These are phyloP conservation scores for Lasiosphaeria hispida DNA, from an alignment of 495 filamentous ascomycete genomes.

Conservation along the genomic window DNA sequence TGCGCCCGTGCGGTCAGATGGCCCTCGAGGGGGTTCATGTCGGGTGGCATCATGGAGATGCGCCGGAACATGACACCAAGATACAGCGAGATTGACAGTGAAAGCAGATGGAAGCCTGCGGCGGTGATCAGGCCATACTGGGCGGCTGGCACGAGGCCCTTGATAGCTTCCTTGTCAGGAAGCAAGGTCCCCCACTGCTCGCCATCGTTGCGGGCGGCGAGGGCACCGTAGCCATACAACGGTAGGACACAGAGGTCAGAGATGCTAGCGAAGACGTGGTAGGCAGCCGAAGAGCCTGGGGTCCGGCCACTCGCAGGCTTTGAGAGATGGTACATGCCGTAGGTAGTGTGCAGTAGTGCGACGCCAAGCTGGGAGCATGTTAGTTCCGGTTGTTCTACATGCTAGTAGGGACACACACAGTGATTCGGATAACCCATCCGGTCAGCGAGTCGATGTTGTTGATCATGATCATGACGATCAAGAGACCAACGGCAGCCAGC, in stretches of 20 bases:
- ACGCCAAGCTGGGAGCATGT: slow-evolving; percentile 55
- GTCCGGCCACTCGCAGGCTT: slow-evolving; percentile 65
- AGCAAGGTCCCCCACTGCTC: slow-evolving; percentile 64
- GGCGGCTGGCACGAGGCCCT: slow-evolving; percentile 57
- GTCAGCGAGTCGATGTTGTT: slow-evolving; percentile 57
- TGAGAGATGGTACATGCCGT: slow-evolving; percentile 74
- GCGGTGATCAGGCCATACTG: slow-evolving; percentile 62
- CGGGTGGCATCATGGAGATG: slow-evolving; percentile 76
- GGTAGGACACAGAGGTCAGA: slow-evolving; percentile 71
- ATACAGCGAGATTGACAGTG: slow-evolving; percentile 65
- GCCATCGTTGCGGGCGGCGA: slow-evolving; percentile 54
- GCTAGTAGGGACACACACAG: slow-evolving; percentile 46
- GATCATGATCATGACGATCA: slow-evolving; percentile 72
- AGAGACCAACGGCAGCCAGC: slow-evolving; percentile 64
- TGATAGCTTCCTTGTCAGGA: slow-evolving; percentile 41
- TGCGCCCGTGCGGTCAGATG: slow-evolving; percentile 72
- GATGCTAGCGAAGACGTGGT: slow-evolving; percentile 74
- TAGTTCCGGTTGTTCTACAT: not conserved
- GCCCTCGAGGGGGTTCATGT: slow-evolving; percentile 88
- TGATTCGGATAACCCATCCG: slow-evolving; percentile 74
- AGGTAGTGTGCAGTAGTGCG: slow-evolving; percentile 65
- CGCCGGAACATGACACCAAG: slow-evolving; percentile 73
- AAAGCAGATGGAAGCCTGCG: slow-evolving; percentile 66
- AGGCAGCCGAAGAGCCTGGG: slow-evolving; percentile 74
- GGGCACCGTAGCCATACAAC: slow-evolving; percentile 70